Evolutionary conservation across 371 early-diverging fungal genomes (phyloP), one percentile per base, ranked within the genome.

Genomic region (Apophysomyces elegans): DNA sequence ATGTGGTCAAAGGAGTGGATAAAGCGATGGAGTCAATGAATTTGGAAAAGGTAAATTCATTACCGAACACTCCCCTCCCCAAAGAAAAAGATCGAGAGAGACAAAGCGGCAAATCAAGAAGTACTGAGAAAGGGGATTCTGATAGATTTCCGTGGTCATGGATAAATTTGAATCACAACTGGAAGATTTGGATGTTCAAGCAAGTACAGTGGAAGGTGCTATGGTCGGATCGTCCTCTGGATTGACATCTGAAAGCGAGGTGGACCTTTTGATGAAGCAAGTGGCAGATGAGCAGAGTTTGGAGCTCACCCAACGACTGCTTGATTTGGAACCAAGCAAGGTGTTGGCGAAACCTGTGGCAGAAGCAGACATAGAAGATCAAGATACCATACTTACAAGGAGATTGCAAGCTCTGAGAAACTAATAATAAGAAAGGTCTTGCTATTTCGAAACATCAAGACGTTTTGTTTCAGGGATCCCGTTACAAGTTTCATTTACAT

Each of bases 251-350:
- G 91, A 89, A 71, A 89, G 90, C 59, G 92, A 97, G 68, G 93
- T 96, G 39, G 97, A 97, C 61, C 78, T 84, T 46, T 85, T 97
- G 58, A 91, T 96, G 91, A 94, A 93, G 72, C 89, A 94, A 74
- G 95, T 96, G 14, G 98, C 97, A 26, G 98, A 97, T 69, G 96
- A 95, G 68, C 91, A 93, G 72, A 96, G 96, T 4, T 74, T 97
- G 63, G 96, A 95, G 74, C 71, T 96, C 59, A 91, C 92, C 54
- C 76, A 81, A 50, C 74, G 77, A 38, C 75, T 91, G 57, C 79
- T 80, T 46, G 80, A 81, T 64, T 73, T 87, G 26, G 82, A 79
- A 7, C 83, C 81, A 45, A 81, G 85, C 63, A 73, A 69, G 41
- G 65, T 67, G 11, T 62, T 73, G 57, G 56, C 60, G 37, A 67